These are phyloP conservation scores for Pestalotiopsis sp. DNA, from an alignment of 2,329 filamentous ascomycete species.

Conservation along the genomic window DNA sequence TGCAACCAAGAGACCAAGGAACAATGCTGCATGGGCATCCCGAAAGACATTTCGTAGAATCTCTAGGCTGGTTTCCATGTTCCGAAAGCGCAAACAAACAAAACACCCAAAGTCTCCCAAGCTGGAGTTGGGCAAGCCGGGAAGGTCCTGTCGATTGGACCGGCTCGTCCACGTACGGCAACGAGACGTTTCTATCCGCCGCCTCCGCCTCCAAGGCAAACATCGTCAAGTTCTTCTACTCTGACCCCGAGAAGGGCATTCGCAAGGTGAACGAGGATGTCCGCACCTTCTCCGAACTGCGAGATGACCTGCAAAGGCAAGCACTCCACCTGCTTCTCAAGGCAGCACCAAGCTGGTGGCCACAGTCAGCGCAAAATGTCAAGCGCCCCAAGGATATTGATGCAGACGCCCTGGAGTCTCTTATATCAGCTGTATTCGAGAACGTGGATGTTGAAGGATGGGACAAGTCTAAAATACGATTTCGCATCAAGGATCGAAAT, in stretches of 20 bases:
- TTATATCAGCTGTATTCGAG: not conserved
- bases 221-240: not conserved
- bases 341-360: not conserved
- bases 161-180: not conserved
- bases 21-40: not conserved
- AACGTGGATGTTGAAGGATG: not conserved
- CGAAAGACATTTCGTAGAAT: not conserved
- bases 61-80: not conserved
- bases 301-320: not conserved
- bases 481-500: not conserved
- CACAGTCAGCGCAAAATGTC: not conserved
- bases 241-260: not conserved
- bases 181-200: not conserved
- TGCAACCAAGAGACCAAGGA: not conserved
- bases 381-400: not conserved
- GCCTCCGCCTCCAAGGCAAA: not conserved
- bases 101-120: not conserved
- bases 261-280: not conserved
- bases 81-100: not conserved
- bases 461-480: not conserved
- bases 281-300: not conserved
- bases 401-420: not conserved
- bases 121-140: slow-evolving; percentile 10
- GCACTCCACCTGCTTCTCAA: not conserved
- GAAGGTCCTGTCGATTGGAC: not conserved